phyloP scores from a whole-genome alignment of 148 eudicot species.

The Hydrangea macrophylla region DNA sequence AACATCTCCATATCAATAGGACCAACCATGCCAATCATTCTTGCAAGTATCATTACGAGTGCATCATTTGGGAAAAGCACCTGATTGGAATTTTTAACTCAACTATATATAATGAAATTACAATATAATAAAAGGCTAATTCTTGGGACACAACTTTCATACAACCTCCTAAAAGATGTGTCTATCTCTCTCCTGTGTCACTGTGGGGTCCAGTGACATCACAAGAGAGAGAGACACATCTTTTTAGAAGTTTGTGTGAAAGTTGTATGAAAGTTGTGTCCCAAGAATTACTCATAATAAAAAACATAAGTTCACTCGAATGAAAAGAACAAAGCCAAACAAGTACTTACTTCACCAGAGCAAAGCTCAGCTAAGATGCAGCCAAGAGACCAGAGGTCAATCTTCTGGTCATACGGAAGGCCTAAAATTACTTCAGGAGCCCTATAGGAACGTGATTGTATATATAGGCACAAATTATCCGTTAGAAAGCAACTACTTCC shows the following conservation, averaged over 20 bases:
- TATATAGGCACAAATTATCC: conserved; percentile 72
- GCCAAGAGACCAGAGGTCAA: conserved; percentile 95
- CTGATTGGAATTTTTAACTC: conserved; percentile 41
- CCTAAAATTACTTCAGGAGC: conserved; percentile 99
- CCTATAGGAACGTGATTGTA: conserved; percentile 92
- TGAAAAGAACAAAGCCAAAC: conserved; percentile 1
- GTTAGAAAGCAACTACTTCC: conserved; percentile 94
- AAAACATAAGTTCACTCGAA: not conserved
- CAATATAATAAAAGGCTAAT: too few species aligned
- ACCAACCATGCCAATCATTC: conserved; percentile 78
- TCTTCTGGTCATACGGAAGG: conserved; percentile 85
- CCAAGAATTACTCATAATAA: too few species aligned
- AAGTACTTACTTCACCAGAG: conserved; percentile 71
- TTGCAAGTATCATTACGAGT: conserved; percentile 64
- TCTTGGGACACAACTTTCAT: too few species aligned
- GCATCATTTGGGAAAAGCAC: conserved; percentile 91
- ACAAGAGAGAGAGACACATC: too few species aligned
- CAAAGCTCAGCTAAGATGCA: conserved; percentile 89
- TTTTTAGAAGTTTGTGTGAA: too few species aligned
- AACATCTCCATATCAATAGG: conserved; percentile 86
- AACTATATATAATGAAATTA: too few species aligned
- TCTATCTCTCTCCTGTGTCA: too few species aligned
- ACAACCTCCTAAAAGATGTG: too few species aligned
- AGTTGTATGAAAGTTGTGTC: too few species aligned
- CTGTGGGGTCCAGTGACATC: too few species aligned